These are phyloP conservation scores for Suillus bovinus DNA, from an alignment of 768 basidiomycete species.

Conservation along the genomic window DNA sequence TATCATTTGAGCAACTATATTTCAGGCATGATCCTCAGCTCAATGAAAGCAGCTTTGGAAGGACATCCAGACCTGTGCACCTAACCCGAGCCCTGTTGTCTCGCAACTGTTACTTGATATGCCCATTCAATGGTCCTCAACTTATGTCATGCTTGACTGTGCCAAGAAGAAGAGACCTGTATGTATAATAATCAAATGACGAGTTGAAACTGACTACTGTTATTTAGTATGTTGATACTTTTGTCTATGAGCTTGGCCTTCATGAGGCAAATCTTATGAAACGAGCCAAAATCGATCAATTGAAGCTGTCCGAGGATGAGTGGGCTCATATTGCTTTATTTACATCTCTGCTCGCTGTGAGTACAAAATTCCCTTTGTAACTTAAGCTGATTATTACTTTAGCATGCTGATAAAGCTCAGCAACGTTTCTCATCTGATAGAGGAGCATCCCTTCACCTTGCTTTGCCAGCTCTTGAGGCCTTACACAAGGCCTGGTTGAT, in stretches of 20 bases:
- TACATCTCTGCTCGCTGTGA: constrained; percentile 21
- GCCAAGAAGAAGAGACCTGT: constrained; percentile 17
- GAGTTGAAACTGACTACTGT: neutral
- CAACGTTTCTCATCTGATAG: constrained; percentile 33
- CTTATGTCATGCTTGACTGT: constrained; percentile 19
- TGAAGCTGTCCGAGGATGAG: constrained; percentile 17
- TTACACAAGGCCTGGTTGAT: neutral
- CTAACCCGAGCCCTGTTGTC: too few species aligned
- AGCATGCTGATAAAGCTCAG: constrained; percentile 33
- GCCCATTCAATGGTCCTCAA: constrained; percentile 30
- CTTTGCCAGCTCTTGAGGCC: neutral
- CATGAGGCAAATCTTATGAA: constrained; percentile 20
- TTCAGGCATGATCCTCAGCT: too few species aligned
- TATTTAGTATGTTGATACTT: neutral
- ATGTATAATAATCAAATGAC: neutral
- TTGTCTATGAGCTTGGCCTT: neutral
- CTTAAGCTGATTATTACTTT: neutral
- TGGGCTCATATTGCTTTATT: constrained; percentile 24
- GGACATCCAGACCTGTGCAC: constrained; percentile 14
- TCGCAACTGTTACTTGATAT: constrained; percentile 21
- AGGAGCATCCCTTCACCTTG: constrained; percentile 22
- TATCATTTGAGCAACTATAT: too few species aligned
- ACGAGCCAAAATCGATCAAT: constrained; percentile 15
- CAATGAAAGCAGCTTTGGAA: constrained; percentile 21
- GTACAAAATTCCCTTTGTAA: neutral